Evolutionary conservation across 768 basidiomycete species (phyloP).

Genomic region (Gyrodon lividus): DNA sequence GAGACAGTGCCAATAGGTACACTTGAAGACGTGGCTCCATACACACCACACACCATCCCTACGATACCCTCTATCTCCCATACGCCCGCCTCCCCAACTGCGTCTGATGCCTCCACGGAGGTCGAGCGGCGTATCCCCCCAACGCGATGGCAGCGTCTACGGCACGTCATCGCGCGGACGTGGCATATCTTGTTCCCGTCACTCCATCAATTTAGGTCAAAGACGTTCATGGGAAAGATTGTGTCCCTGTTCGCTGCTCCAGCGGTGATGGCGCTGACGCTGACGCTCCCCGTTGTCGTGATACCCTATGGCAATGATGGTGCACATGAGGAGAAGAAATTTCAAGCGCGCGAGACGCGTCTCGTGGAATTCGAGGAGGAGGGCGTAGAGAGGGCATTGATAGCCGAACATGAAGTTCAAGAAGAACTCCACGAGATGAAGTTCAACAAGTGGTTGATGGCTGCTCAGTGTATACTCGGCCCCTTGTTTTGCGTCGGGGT

Average conservation of each 20-base stretch:
- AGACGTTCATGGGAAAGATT: slow-evolving; percentile 68
- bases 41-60: slow-evolving; percentile 23
- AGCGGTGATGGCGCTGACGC: slow-evolving; percentile 78
- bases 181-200: slow-evolving; percentile 82
- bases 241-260: slow-evolving; percentile 83
- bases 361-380: slow-evolving; percentile 77
- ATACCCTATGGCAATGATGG: slow-evolving; percentile 43
- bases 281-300: slow-evolving; percentile 90
- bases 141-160: slow-evolving; percentile 39
- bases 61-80: slow-evolving; percentile 56
- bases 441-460: slow-evolving; percentile 83
- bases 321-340: slow-evolving; percentile 24
- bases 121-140: slow-evolving; percentile 43
- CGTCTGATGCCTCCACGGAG: slow-evolving; percentile 42
- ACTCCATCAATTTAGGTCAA: slow-evolving; percentile 66
- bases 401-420: slow-evolving; percentile 72
- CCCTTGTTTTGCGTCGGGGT: slow-evolving; percentile 76
- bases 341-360: slow-evolving; percentile 38
- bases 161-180: slow-evolving; percentile 38
- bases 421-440: slow-evolving; percentile 64
- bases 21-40: slow-evolving; percentile 13
- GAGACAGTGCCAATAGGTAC: slow-evolving; percentile 6
- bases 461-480: slow-evolving; percentile 78
- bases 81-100: slow-evolving; percentile 47
- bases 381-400: slow-evolving; percentile 61